Percentiles rank a stretch among this genome's conserved stretches.
Conservation (phyloP, 352 stramenopile species). For the Phytophthora quininea region DNA sequence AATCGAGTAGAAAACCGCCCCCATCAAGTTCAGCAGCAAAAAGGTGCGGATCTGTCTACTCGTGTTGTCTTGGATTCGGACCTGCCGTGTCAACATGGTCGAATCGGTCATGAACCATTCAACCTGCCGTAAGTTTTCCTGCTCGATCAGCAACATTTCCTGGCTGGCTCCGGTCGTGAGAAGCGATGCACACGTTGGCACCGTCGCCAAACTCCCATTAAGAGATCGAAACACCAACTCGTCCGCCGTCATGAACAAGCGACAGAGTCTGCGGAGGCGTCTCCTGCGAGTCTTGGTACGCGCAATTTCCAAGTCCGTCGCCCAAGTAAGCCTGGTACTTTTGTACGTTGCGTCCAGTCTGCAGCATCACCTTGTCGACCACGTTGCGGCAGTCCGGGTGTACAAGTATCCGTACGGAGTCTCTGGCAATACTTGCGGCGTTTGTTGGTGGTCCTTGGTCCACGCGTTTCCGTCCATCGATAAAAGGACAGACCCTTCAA, state of each 20-base stretch:
- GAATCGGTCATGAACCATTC: conserved; percentile 44
- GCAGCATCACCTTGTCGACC: conserved; percentile 32
- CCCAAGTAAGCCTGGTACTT: conserved; percentile 53
- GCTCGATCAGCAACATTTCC: conserved; percentile 6
- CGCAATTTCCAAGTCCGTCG: conserved; percentile 41
- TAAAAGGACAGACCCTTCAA: conserved; percentile 31
- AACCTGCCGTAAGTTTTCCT: conserved; percentile 36
- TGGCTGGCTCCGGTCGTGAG: conserved; percentile 7
- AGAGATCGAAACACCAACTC: conserved; percentile 40
- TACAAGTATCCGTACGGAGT: conserved; percentile 50
- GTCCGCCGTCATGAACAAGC: conserved; percentile 36
- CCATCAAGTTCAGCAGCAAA: conserved; percentile 42
- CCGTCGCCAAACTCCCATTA: conserved; percentile 14
- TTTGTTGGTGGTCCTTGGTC: conserved; percentile 27
- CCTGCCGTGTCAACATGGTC: conserved; percentile 23
- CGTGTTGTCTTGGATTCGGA: conserved; percentile 50
- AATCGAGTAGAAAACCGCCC: conserved; percentile 34
- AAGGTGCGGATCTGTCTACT: conserved; percentile 40
- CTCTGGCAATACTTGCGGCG: background rate
- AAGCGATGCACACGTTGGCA: conserved; percentile 27
- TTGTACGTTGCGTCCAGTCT: conserved; percentile 47
- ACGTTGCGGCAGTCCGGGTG: conserved; percentile 35
- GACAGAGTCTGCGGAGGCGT: conserved; percentile 39
- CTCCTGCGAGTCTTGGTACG: conserved; percentile 47
- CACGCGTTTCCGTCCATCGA: conserved; percentile 40